Conservation (phyloP, 177 flowering plant species). For the Vitis hybrid region DNA sequence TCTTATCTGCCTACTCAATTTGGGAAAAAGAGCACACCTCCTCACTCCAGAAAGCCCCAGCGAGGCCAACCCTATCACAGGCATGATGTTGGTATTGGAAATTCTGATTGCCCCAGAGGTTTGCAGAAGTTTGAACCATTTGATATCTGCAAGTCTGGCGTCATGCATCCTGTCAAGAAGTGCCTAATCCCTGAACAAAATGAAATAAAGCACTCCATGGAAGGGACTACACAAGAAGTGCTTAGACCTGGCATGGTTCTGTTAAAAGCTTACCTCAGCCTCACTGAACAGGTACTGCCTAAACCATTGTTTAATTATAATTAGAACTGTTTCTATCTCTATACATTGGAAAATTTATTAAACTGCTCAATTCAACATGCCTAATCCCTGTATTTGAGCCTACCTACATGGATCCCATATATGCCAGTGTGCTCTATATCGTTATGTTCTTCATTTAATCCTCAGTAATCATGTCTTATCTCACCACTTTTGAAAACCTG, state of each 20-base stretch:
- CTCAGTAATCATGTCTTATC: too few species aligned
- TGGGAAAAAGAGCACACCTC: constrained; percentile 3
- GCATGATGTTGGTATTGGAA: background rate
- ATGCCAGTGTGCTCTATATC: too few species aligned
- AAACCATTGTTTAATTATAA: background rate
- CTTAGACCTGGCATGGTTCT: constrained; percentile 74
- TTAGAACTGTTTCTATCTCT: too few species aligned
- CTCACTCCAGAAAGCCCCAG: background rate
- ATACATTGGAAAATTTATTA: background rate
- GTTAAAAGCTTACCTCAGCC: constrained; percentile 40
- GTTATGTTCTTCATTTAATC: too few species aligned
- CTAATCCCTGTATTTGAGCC: too few species aligned
- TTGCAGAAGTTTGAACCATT: constrained; percentile 19
- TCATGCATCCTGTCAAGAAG: background rate
- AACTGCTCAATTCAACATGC: background rate
- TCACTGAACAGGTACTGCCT: constrained; percentile 47
- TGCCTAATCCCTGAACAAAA: constrained; percentile 2
- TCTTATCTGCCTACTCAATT: constrained; percentile 10
- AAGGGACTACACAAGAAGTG: constrained; percentile 9
- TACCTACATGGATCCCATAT: too few species aligned
- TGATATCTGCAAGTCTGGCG: constrained; percentile 38
- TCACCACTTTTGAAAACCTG: too few species aligned
- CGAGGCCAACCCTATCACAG: background rate
- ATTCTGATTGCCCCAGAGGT: background rate
- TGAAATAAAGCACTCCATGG: constrained; percentile 14